Conservation (phyloP, 495 filamentous ascomycete species). For the Tuber calosporum region DNA sequence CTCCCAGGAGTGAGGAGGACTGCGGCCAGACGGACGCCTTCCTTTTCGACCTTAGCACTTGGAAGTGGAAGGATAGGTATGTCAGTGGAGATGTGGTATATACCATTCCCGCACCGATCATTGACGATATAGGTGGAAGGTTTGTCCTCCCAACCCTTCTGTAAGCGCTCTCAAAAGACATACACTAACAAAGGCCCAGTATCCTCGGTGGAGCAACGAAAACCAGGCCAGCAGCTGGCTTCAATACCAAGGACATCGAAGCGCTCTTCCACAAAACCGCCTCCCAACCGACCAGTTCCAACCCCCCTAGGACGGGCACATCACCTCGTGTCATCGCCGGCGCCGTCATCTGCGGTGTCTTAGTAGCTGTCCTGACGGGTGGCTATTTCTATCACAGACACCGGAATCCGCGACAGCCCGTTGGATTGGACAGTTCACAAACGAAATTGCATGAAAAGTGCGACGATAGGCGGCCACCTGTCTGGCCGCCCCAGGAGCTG, state of each 20-base stretch:
- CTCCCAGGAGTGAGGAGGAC: conserved; percentile 35
- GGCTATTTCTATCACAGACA: conserved; percentile 6
- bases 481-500: neutral
- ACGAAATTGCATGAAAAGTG: neutral
- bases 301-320: neutral
- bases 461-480: neutral
- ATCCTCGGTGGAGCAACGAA: conserved; percentile 7
- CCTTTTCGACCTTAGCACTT: conserved; percentile 13
- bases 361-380: neutral
- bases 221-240: conserved; percentile 7
- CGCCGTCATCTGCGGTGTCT: neutral
- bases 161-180: neutral
- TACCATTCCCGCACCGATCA: conserved; percentile 45
- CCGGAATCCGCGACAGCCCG: too few relatives aligned
- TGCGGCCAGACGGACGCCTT: conserved; percentile 3
- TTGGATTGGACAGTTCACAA: neutral
- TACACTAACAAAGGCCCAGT: conserved; percentile 5
- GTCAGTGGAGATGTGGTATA: conserved; percentile 43
- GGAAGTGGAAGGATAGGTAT: conserved; percentile 29
- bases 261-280: conserved; percentile 8
- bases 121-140: conserved; percentile 46
- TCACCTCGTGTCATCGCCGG: neutral
- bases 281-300: neutral
- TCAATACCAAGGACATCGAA: conserved; percentile 4
- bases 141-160: conserved; percentile 31